Evolutionary conservation across 2,329 filamentous ascomycete genomes (phyloP), one percentile per base, ranked within the genome.

Genomic region (Beauveria pseudobassiana): DNA sequence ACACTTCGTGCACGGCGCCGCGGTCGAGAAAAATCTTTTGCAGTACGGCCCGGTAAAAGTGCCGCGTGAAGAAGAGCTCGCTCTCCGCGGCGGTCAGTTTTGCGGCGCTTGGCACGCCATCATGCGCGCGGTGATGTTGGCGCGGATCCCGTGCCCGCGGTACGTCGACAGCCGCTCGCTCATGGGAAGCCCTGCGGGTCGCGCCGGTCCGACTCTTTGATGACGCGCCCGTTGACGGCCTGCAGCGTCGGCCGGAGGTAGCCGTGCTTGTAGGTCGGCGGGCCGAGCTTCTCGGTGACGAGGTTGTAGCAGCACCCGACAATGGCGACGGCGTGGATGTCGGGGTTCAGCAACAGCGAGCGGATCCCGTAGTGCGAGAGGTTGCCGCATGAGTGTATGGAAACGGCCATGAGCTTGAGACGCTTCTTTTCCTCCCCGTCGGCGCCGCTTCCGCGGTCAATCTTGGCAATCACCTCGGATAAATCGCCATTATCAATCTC

Each of bases 251-350:
- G 88, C 9, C 92, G 87, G 42, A 93, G 82, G 54, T 86, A 84
- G 1, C 91, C 88, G 22, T 91, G 82, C 73, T 97, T 96, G 78
- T 90, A 93, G 0, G 91, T 92, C 20, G 91, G 89, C 1, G 92
- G 90, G 0, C 91, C 90, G 14, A 97, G 83, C 62, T 90, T 87
- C 75, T 98, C 95, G 0, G 93, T 97, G 67, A 98, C 78, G 6
- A 98, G 85, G 69, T 99, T 99, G 80, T 99, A 98, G 80, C 95
- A 99, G 78, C 95, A 99, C 52, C 95, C 95, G 63, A 99, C 91
- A 71, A 99, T 93, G 62, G 93, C 93, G 24, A 98, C 88, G n/a
- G 92, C 91, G 38, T 86, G 85, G 61, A 98, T 93, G 5, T 87
- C 84, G 0, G 89, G 88, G 71, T 97, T 98, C 62, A 96, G 77